These are phyloP conservation scores for Phytopythium delawarense DNA, from an alignment of 352 stramenopile species.

Conservation along the genomic window DNA sequence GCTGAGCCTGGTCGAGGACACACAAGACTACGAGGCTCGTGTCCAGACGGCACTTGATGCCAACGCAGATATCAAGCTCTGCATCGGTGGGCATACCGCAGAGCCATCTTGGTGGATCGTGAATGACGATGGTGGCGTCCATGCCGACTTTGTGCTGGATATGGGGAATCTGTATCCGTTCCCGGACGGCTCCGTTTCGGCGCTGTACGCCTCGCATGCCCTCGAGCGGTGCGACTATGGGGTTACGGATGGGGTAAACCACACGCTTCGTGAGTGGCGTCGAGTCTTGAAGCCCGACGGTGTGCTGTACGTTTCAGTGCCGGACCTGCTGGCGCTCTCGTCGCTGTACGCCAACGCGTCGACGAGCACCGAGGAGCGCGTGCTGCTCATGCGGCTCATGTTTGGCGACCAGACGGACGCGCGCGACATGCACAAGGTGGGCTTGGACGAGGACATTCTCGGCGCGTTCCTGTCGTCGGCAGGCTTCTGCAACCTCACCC, in stretches of 20 bases:
- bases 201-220: constrained; percentile 72
- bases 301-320: constrained; percentile 54
- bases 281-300: constrained; percentile 60
- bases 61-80: constrained; percentile 40
- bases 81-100: constrained; percentile 52
- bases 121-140: constrained; percentile 38
- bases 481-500: constrained; percentile 56
- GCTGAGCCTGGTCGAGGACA: constrained; percentile 22
- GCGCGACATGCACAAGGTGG: constrained; percentile 77
- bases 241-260: constrained; percentile 37
- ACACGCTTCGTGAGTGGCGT: constrained; percentile 65
- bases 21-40: constrained; percentile 34
- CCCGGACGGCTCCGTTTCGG: constrained; percentile 42
- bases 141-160: constrained; percentile 56
- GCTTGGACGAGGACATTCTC: constrained; percentile 62
- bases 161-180: constrained; percentile 76
- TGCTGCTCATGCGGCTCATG: constrained; percentile 73
- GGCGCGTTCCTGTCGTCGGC: constrained; percentile 28
- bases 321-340: constrained; percentile 55
- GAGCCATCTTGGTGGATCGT: constrained; percentile 64
- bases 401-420: constrained; percentile 61
- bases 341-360: constrained; percentile 55
- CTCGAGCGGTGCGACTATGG: constrained; percentile 73
- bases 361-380: constrained; percentile 43
- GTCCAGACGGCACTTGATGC: constrained; percentile 25